A percentile compares a stretch with the other conserved stretches of the same genome.
Conservation (phyloP, 768 basidiomycete genomes). For the Suillus plorans region DNA sequence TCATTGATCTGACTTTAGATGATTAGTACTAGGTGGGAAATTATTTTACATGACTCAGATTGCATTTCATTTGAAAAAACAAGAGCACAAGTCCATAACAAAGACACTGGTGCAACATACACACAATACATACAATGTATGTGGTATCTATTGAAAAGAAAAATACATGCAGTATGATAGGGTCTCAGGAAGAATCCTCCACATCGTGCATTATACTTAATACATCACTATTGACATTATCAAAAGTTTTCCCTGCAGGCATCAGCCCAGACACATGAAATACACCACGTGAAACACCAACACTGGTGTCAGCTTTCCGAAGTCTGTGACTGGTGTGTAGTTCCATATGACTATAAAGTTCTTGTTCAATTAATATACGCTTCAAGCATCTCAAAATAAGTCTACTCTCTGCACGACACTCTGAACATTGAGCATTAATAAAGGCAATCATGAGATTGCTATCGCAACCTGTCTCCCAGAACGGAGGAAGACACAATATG, state of each 20-base stretch:
- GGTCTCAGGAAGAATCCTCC: no score
- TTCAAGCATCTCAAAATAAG: neutral
- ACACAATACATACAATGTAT: no score
- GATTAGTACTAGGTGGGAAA: neutral
- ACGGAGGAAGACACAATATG: neutral
- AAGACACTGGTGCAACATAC: no score
- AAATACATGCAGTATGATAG: no score
- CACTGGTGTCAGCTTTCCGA: conserved; percentile 10
- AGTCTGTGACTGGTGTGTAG: neutral
- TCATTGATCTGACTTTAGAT: neutral
- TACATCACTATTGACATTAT: neutral
- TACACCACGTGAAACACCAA: no score
- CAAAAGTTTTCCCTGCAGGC: no score
- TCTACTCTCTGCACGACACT: neutral
- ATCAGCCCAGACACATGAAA: no score
- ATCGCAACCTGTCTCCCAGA: neutral
- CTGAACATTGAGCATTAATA: neutral
- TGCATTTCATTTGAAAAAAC: no score
- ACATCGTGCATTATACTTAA: no score
- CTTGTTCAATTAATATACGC: conserved; percentile 9
- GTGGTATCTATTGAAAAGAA: no score
- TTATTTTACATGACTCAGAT: no score
- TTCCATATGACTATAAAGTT: neutral
- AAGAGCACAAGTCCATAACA: no score
- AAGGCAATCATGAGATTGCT: neutral